phyloP scores from a whole-genome alignment of 2,329 filamentous ascomycete genomes.

The Paraphoma sp. region DNA sequence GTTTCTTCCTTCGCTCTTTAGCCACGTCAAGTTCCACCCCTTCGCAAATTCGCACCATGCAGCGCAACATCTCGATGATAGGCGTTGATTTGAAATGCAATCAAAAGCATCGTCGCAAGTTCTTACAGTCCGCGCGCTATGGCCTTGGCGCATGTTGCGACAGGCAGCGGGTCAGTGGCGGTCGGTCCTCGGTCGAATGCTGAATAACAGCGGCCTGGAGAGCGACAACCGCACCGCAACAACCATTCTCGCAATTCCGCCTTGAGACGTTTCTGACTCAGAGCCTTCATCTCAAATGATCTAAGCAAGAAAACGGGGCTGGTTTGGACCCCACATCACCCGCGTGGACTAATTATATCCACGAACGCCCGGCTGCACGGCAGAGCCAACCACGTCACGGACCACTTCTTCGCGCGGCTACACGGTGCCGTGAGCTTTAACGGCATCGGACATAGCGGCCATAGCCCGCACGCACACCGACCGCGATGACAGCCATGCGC shows the following conservation, averaged over 20 bases:
- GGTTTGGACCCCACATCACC: conserved; percentile 4
- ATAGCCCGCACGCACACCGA: conserved; percentile 14
- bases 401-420: conserved; percentile 14
- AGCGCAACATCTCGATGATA: conserved; percentile 8
- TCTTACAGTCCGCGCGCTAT: conserved; percentile 7
- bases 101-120: conserved; percentile 12
- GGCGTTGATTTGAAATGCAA: conserved; percentile 18
- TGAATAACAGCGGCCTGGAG: background rate
- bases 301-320: background rate
- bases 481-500: conserved; percentile 16
- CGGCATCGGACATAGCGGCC: conserved; percentile 19
- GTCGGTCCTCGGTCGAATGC: conserved; percentile 12
- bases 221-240: background rate
- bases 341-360: conserved; percentile 8
- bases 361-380: background rate
- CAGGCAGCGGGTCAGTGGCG: conserved; percentile 4
- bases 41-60: conserved; percentile 3
- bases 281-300: background rate
- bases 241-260: background rate
- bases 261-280: conserved; percentile 8
- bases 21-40: conserved; percentile 15
- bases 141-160: conserved; percentile 11
- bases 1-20: conserved; percentile 25
- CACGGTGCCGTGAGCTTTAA: conserved; percentile 15
- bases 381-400: conserved; percentile 6